A percentile compares a stretch with the other conserved stretches of the same genome.
phyloP scores from a whole-genome alignment of 2,329 filamentous ascomycete genomes.

The Aspergillus brunneoviolaceus region DNA sequence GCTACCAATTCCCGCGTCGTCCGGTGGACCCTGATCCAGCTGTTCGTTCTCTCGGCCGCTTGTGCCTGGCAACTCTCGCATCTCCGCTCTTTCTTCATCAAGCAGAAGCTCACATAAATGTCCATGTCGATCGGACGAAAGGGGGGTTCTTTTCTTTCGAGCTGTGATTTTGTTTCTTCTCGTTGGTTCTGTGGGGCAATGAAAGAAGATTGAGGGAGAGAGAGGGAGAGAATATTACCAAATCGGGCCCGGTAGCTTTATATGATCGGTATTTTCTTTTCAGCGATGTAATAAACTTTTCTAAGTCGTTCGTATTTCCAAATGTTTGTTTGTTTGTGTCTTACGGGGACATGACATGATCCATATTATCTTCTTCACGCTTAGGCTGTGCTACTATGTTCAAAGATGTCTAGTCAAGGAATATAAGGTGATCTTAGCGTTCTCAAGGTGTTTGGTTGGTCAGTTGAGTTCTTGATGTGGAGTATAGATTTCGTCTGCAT shows the following conservation, averaged over 20 bases:
- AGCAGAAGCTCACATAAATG: constrained; percentile 92
- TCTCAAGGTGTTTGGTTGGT: too few species aligned
- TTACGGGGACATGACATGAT: not conserved
- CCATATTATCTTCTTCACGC: not conserved
- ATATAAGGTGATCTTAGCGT: too few species aligned
- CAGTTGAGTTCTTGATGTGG: too few species aligned
- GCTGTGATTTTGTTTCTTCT: not conserved
- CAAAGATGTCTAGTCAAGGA: too few species aligned
- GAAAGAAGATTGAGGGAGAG: not conserved
- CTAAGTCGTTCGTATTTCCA: not conserved
- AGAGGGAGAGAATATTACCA: not conserved
- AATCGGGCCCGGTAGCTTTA: not conserved
- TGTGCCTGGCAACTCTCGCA: constrained; percentile 98
- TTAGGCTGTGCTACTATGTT: not conserved
- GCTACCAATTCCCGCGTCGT: constrained; percentile 87
- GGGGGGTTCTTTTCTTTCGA: not conserved
- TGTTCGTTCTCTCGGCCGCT: constrained; percentile 77
- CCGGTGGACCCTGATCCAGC: constrained; percentile 89
- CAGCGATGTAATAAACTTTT: not conserved
- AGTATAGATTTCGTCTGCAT: too few species aligned
- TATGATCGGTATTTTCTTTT: constrained; percentile 2
- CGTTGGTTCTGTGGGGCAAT: not conserved
- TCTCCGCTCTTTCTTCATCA: constrained; percentile 97
- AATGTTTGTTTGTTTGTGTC: not conserved
- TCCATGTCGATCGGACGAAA: not conserved